Conservation (phyloP, 2,329 filamentous ascomycete genomes). For the Colletotrichum ledebouriae region DNA sequence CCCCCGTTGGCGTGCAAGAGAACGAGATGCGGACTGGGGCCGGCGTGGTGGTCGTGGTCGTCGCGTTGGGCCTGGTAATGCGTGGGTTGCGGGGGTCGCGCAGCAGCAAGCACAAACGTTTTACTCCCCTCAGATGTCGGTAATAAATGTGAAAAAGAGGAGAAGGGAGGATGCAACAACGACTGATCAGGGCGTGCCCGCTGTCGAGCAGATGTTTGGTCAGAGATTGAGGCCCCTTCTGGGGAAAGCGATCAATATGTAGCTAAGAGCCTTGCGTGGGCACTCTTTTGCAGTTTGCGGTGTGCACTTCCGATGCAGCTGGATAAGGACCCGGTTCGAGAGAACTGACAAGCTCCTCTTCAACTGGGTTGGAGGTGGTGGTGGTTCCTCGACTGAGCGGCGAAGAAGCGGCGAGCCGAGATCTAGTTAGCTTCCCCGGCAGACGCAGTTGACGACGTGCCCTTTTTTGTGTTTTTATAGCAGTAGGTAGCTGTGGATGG, state of each 20-base stretch:
- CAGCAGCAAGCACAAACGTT: constrained; percentile 19
- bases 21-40: constrained; percentile 22
- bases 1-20: constrained; percentile 37
- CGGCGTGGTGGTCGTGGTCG: not conserved
- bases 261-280: constrained; percentile 19
- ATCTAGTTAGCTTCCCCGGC: constrained; percentile 17
- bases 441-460: not conserved
- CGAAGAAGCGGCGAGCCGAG: not conserved
- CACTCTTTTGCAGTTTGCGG: constrained; percentile 36
- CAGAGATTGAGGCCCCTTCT: constrained; percentile 37
- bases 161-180: constrained; percentile 18
- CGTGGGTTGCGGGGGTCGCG: constrained; percentile 34
- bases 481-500: constrained; percentile 13
- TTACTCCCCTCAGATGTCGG: constrained; percentile 23
- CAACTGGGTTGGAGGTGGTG: not conserved
- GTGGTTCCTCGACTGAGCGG: constrained; percentile 16
- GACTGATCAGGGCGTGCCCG: constrained; percentile 29
- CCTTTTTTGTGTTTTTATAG: constrained; percentile 29
- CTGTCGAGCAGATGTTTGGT: constrained; percentile 36
- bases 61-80: constrained; percentile 21
- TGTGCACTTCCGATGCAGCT: constrained; percentile 41
- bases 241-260: constrained; percentile 35
- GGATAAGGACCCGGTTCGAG: constrained; percentile 21
- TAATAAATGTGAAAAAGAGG: constrained; percentile 41
- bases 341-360: not conserved